These are phyloP conservation scores for Xylariomycetidae sp. DNA, from an alignment of 2,329 filamentous ascomycete genomes.

Conservation along the genomic window DNA sequence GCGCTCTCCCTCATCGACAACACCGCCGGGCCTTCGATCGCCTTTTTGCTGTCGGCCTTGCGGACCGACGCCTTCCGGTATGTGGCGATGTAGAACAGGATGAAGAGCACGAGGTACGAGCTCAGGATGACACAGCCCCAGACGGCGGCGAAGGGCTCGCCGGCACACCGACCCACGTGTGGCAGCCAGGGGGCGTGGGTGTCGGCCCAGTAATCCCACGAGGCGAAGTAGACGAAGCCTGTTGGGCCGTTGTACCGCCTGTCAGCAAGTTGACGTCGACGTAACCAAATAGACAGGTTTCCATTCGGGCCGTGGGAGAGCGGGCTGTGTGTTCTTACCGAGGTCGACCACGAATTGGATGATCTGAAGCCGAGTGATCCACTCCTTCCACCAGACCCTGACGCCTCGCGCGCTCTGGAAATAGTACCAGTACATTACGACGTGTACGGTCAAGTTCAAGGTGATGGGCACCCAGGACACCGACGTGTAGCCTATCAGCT, in stretches of 20 bases:
- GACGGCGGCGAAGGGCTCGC: slow-evolving; percentile 74
- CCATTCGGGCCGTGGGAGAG: no score
- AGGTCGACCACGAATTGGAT: slow-evolving; percentile 93
- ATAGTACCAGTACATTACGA: slow-evolving; percentile 99
- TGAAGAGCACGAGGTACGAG: slow-evolving; percentile 74
- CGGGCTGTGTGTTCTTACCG: slow-evolving; percentile 64
- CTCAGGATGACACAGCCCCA: slow-evolving; percentile 68
- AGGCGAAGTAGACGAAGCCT: slow-evolving; percentile 76
- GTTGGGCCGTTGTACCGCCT: slow-evolving; percentile 11
- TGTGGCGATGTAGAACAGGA: slow-evolving; percentile 73
- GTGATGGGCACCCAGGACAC: slow-evolving; percentile 92
- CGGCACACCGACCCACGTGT: slow-evolving; percentile 65
- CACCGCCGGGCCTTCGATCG: slow-evolving; percentile 10
- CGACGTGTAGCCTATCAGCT: slow-evolving; percentile 83
- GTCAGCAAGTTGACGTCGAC: neutral
- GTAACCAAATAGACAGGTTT: no score
- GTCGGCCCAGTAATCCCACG: slow-evolving; percentile 72
- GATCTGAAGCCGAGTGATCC: slow-evolving; percentile 95
- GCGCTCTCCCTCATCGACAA: slow-evolving; percentile 21
- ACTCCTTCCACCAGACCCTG: slow-evolving; percentile 98
- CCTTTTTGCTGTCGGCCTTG: slow-evolving; percentile 15
- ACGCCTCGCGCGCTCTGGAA: slow-evolving; percentile 95
- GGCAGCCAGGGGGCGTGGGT: slow-evolving; percentile 67
- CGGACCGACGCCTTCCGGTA: slow-evolving; percentile 61
- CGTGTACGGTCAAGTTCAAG: slow-evolving; percentile 86